These are phyloP conservation scores for Helicostylum pulchrum DNA, from an alignment of 192 early-diverging fungal genomes.

Conservation along the genomic window DNA sequence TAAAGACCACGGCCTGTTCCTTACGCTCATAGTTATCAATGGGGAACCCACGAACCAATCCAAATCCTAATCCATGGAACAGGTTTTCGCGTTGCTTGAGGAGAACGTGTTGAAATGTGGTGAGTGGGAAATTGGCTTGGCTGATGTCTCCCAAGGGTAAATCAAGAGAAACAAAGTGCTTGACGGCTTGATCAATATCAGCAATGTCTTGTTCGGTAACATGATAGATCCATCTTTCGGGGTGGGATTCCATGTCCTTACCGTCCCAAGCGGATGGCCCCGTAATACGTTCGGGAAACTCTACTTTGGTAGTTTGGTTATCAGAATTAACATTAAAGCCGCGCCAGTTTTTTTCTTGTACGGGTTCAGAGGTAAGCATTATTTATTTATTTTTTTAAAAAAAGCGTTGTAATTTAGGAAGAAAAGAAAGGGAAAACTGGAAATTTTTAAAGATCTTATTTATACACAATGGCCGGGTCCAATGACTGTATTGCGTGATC, in stretches of 20 bases:
- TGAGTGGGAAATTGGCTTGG: constrained; percentile 21
- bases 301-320: background rate
- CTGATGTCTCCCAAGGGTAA: constrained; percentile 24
- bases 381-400: too few relatives aligned
- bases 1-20: constrained; percentile 35
- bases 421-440: too few relatives aligned
- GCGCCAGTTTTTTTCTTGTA: background rate
- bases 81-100: constrained; percentile 15
- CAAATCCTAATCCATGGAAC: constrained; percentile 29
- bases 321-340: constrained; percentile 1
- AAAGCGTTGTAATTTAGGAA: too few relatives aligned
- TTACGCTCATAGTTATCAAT: constrained; percentile 21
- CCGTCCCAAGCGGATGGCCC: constrained; percentile 35
- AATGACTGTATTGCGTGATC: too few relatives aligned
- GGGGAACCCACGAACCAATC: constrained; percentile 30
- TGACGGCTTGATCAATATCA: constrained; percentile 32
- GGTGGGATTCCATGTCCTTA: constrained; percentile 21
- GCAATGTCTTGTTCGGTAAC: constrained; percentile 25
- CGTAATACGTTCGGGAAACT: constrained; percentile 22
- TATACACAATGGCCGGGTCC: too few relatives aligned
- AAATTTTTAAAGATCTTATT: too few relatives aligned
- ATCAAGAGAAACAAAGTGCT: constrained; percentile 26
- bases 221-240: constrained; percentile 34
- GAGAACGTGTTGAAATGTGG: constrained; percentile 16
- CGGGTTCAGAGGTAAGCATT: background rate